These are phyloP conservation scores for Quillaja saponaria DNA, from an alignment of 306 rosid genomes.

Conservation along the genomic window DNA sequence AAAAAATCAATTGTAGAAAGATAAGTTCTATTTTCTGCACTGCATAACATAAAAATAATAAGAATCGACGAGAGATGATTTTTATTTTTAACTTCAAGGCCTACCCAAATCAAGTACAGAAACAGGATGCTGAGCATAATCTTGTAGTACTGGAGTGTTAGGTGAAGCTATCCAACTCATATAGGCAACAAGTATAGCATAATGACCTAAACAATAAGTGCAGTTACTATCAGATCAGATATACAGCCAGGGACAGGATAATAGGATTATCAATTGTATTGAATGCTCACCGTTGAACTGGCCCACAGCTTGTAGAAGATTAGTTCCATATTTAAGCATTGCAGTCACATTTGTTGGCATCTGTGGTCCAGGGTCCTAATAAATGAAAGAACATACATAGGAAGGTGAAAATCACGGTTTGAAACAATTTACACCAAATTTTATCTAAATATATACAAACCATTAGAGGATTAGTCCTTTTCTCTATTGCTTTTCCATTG, in stretches of 20 bases:
- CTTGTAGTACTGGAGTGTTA: constrained; percentile 54
- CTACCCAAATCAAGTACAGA: constrained; percentile 62
- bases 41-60: constrained; percentile 12
- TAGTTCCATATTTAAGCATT: constrained; percentile 76
- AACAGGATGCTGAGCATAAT: constrained; percentile 59
- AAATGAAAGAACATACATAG: constrained; percentile 26
- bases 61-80: too few relatives aligned
- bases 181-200: constrained; percentile 67
- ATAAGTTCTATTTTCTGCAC: too few relatives aligned
- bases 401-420: constrained; percentile 18
- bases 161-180: constrained; percentile 50
- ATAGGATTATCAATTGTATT: constrained; percentile 18
- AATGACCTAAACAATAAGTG: constrained; percentile 62
- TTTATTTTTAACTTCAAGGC: constrained; percentile 4
- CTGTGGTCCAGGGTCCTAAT: constrained; percentile 88
- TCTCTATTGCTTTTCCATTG: constrained; percentile 74
- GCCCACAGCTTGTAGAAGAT: constrained; percentile 89
- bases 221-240: constrained; percentile 35
- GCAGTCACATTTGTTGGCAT: constrained; percentile 70
- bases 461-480: constrained; percentile 56
- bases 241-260: constrained; percentile 31
- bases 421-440: constrained; percentile 25
- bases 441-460: constrained; percentile 47
- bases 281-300: constrained; percentile 71
- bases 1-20: background rate